phyloP scores from a whole-genome alignment of 805 yeast species.

The Ogataea methylovora region DNA sequence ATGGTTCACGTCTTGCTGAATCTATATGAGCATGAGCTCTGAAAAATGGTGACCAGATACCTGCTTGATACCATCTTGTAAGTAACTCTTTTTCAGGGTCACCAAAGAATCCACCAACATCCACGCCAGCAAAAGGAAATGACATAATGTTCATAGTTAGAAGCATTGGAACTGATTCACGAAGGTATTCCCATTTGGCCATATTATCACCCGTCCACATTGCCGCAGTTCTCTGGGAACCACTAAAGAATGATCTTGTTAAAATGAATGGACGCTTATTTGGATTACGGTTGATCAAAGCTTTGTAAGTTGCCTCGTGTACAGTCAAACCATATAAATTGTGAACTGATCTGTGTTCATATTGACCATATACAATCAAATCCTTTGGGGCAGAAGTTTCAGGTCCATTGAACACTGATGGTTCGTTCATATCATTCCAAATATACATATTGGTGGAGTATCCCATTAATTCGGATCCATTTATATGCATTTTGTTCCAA shows the following conservation, averaged over 20 bases:
- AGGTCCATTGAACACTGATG: conserved; percentile 91
- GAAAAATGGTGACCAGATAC: conserved; percentile 94
- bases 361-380: conserved; percentile 63
- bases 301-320: conserved; percentile 72
- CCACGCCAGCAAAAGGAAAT: conserved; percentile 92
- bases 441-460: conserved; percentile 60
- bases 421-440: conserved; percentile 99
- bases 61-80: conserved; percentile 93
- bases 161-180: conserved; percentile 79
- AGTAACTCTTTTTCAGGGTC: conserved; percentile 76
- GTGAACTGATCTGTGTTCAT: conserved; percentile 91
- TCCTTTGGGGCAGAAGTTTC: conserved; percentile 89
- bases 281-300: conserved; percentile 45
- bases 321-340: conserved; percentile 75
- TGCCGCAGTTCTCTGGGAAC: conserved; percentile 87
- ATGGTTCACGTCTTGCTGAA: conserved; percentile 88
- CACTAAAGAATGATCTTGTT: conserved; percentile 82
- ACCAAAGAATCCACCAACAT: conserved; percentile 95
- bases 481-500: conserved; percentile 50
- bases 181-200: conserved; percentile 85
- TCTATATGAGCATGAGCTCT: conserved; percentile 97
- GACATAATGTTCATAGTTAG: conserved; percentile 76
- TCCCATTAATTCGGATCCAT: conserved; percentile 38
- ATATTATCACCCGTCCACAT: conserved; percentile 98
- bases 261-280: conserved; percentile 75